These are phyloP conservation scores for Turritis glabra DNA, from an alignment of 345 rosid genomes.

Conservation along the genomic window DNA sequence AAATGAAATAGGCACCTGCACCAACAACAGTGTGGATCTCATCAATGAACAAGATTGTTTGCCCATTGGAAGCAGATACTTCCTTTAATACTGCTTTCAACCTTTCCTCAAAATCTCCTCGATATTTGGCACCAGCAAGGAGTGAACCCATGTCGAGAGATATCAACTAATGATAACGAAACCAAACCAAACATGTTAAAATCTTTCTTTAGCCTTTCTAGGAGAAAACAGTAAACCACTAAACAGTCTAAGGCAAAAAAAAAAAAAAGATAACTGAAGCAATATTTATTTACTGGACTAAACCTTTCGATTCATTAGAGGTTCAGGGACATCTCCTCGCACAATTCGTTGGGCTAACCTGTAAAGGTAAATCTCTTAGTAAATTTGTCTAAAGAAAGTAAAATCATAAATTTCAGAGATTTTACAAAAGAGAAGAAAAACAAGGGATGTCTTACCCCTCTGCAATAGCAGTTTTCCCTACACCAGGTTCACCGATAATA, in stretches of 20 bases:
- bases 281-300: constrained; percentile 23
- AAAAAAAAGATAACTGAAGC: constrained; percentile 40
- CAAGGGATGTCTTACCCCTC: constrained; percentile 5
- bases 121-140: constrained; percentile 86
- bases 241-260: not conserved
- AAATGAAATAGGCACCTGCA: constrained; percentile 54
- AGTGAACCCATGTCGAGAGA: constrained; percentile 91
- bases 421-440: not conserved
- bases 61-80: constrained; percentile 88
- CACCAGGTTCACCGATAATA: constrained; percentile 95
- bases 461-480: constrained; percentile 82
- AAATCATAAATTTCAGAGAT: not conserved
- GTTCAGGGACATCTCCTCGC: constrained; percentile 84
- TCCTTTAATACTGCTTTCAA: constrained; percentile 92
- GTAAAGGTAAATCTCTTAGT: constrained; percentile 9
- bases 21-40: constrained; percentile 94
- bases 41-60: constrained; percentile 81
- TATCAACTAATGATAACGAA: constrained; percentile 55
- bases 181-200: not conserved
- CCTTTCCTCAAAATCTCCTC: constrained; percentile 85
- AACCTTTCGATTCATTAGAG: constrained; percentile 65
- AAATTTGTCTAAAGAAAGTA: not conserved
- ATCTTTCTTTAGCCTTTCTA: not conserved
- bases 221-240: too few relatives aligned
- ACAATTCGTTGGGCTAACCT: constrained; percentile 81